Evolutionary conservation across 1,284 basidiomycete genomes (phyloP).

Genomic region (Ustilago nuda): DNA sequence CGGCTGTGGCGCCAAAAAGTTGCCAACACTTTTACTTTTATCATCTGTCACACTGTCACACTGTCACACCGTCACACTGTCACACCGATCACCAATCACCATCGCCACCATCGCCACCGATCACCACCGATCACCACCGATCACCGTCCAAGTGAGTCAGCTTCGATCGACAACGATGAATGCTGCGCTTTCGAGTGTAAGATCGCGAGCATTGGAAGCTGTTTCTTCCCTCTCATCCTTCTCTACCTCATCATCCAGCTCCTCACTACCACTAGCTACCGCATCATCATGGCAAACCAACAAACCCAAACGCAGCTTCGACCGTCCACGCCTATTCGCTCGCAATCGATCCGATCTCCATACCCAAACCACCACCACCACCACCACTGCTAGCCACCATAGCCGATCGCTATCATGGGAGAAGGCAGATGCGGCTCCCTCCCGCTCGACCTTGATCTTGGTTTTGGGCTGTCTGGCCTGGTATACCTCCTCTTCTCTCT

Average conservation of each 20-base stretch:
- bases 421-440: slow-evolving; percentile 11
- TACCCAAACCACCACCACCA: neutral
- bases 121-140: too few species aligned
- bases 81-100: slow-evolving; percentile 5
- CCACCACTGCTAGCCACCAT: neutral
- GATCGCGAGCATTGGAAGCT: slow-evolving; percentile 38
- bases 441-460: slow-evolving; percentile 44
- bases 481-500: slow-evolving; percentile 79
- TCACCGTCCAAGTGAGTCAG: neutral
- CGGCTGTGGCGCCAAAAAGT: neutral
- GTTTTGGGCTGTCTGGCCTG: slow-evolving; percentile 61
- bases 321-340: slow-evolving; percentile 33
- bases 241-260: neutral
- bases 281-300: slow-evolving; percentile 15
- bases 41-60: neutral
- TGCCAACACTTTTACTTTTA: neutral
- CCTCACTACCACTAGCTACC: neutral
- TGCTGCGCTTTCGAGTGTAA: slow-evolving; percentile 26
- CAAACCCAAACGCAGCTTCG: slow-evolving; percentile 17
- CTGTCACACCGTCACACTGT: neutral
- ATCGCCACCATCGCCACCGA: neutral
- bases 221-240: slow-evolving; percentile 16
- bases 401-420: slow-evolving; percentile 5
- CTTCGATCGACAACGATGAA: slow-evolving; percentile 22
- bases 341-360: slow-evolving; percentile 7